phyloP scores from a whole-genome alignment of 345 rosid genomes.

The Capsella bursapastoris region DNA sequence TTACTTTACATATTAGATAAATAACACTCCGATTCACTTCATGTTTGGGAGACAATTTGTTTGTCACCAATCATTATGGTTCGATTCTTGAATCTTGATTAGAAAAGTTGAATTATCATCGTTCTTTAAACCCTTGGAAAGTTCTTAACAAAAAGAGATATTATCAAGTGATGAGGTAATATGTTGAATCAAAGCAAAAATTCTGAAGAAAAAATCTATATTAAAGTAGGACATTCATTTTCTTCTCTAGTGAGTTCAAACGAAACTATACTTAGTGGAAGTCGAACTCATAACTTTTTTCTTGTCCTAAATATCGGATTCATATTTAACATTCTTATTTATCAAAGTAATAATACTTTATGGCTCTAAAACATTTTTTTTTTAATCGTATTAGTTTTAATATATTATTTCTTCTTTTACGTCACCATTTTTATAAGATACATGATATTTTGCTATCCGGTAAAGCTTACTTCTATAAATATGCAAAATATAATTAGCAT shows the following conservation, averaged over 20 bases:
- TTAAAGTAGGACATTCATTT: neutral
- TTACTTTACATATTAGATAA: neutral
- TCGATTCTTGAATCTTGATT: slow-evolving; percentile 2
- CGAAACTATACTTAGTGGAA: neutral
- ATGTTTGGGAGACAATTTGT: neutral
- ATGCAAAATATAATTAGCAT: neutral
- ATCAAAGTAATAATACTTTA: neutral
- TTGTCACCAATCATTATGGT: neutral
- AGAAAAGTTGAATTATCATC: neutral
- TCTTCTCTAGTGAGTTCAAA: neutral
- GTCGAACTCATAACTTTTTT: neutral
- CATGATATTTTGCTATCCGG: too few relatives aligned
- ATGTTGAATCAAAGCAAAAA: neutral
- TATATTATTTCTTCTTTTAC: neutral
- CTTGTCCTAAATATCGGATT: neutral
- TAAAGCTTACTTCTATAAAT: neutral
- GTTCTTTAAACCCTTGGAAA: neutral
- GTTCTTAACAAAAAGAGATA: neutral
- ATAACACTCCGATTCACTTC: neutral
- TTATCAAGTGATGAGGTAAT: neutral
- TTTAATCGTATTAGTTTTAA: neutral
- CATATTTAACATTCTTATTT: neutral
- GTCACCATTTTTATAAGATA: neutral
- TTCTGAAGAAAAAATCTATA: neutral
- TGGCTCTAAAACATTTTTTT: too few relatives aligned